Evolutionary conservation across 495 filamentous ascomycete species (phyloP).

Genomic region (Talaromyces nanjingensis): DNA sequence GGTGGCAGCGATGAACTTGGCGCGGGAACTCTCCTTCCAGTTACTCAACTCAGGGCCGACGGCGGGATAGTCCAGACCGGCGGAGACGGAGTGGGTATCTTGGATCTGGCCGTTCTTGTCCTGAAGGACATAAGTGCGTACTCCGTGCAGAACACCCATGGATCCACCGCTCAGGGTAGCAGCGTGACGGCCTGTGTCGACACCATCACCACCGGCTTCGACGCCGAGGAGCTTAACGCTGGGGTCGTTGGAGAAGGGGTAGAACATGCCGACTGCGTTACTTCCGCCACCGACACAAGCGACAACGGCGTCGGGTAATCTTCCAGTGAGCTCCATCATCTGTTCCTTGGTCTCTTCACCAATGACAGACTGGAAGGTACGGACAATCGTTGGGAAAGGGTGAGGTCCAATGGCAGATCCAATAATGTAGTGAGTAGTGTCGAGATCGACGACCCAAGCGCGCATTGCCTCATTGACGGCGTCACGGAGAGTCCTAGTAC

Average conservation of each 20-base stretch:
- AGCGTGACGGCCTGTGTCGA: conserved; percentile 81
- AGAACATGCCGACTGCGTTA: conserved; percentile 93
- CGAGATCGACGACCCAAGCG: conserved; percentile 78
- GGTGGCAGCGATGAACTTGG: conserved; percentile 84
- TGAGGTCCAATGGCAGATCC: conserved; percentile 92
- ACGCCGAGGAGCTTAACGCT: conserved; percentile 86
- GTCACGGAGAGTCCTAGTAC: conserved; percentile 79
- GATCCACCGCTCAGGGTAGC: conserved; percentile 82
- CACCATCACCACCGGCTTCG: conserved; percentile 90
- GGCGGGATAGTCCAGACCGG: conserved; percentile 93
- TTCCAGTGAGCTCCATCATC: conserved; percentile 70
- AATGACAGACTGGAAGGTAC: conserved; percentile 91
- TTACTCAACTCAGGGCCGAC: conserved; percentile 85
- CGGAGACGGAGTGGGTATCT: conserved; percentile 95
- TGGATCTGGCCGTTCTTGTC: conserved; percentile 85
- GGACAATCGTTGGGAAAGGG: conserved; percentile 91
- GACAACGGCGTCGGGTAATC: conserved; percentile 90
- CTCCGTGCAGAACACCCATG: conserved; percentile 92
- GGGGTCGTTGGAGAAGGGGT: conserved; percentile 81
- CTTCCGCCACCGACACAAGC: conserved; percentile 93
- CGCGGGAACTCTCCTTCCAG: conserved; percentile 87
- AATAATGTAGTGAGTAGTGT: conserved; percentile 94
- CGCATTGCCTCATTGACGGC: conserved; percentile 92
- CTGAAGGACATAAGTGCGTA: conserved; percentile 92
- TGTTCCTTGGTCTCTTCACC: conserved; percentile 89